phyloP scores from a whole-genome alignment of 371 early-diverging fungal genomes.

The Dichotomocladium elegans region DNA sequence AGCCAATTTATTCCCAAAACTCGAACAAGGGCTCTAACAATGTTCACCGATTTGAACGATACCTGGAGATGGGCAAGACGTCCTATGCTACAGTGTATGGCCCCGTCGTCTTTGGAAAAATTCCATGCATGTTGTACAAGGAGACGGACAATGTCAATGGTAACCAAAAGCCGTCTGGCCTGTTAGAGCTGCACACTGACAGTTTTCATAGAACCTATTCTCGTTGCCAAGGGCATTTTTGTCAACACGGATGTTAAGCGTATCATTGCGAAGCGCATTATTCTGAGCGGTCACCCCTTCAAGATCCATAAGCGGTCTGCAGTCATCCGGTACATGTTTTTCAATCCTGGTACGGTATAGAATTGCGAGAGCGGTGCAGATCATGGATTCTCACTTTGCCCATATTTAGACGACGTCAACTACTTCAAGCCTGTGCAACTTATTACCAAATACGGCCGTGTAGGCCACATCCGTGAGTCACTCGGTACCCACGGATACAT shows the following conservation, averaged over 20 bases:
- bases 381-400: background rate
- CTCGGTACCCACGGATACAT: constrained; percentile 97
- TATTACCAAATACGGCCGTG: constrained; percentile 83
- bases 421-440: constrained; percentile 95
- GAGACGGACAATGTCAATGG: constrained; percentile 59
- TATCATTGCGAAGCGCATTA: constrained; percentile 90
- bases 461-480: constrained; percentile 89
- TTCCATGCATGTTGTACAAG: constrained; percentile 74
- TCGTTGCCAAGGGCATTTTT: constrained; percentile 80
- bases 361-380: background rate
- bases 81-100: constrained; percentile 84
- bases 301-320: constrained; percentile 90
- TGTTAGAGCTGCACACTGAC: background rate
- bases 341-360: constrained; percentile 57
- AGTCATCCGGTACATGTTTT: constrained; percentile 96
- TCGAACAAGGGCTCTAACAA: constrained; percentile 79
- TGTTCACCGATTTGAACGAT: constrained; percentile 95
- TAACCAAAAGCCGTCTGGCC: constrained; percentile 4
- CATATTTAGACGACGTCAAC: constrained; percentile 68
- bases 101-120: constrained; percentile 83
- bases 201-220: constrained; percentile 42
- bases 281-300: constrained; percentile 93
- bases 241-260: constrained; percentile 77
- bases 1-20: constrained; percentile 87
- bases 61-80: constrained; percentile 68